Evolutionary conservation across 176 grass and related monocot species (phyloP).

Genomic region (Juncus inflexus): DNA sequence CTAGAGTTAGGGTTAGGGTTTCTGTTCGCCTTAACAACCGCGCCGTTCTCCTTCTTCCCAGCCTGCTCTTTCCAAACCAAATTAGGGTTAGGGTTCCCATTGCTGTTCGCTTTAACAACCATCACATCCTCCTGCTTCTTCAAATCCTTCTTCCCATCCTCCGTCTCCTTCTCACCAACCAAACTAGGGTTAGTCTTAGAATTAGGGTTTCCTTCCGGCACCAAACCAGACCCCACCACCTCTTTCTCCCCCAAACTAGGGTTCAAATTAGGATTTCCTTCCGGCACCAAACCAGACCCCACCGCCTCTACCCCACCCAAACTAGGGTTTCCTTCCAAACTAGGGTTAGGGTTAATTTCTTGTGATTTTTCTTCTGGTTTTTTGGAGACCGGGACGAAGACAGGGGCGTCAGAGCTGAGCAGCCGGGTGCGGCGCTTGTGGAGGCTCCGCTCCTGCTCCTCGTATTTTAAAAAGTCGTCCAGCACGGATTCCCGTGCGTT

Average conservation of each 20-base stretch:
- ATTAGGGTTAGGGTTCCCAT: slow-evolving; percentile 14
- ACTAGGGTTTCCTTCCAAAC: neutral
- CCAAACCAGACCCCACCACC: neutral
- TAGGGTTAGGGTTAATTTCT: slow-evolving; percentile 1
- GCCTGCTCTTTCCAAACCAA: neutral
- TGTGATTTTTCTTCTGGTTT: slow-evolving; percentile 14
- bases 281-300: neutral
- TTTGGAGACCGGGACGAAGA: slow-evolving; percentile 50
- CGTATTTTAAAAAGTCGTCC: slow-evolving; percentile 76
- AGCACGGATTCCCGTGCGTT: slow-evolving; percentile 47
- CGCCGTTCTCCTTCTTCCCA: slow-evolving; percentile 2
- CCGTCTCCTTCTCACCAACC: too few species aligned
- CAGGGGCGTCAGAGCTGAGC: slow-evolving; percentile 53
- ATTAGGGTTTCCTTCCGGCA: too few species aligned
- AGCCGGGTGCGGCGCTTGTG: slow-evolving; percentile 44
- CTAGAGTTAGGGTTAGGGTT: neutral
- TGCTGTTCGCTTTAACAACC: slow-evolving; percentile 2
- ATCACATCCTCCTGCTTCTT: slow-evolving; percentile 1
- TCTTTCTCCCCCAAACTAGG: too few species aligned
- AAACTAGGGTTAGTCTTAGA: too few species aligned
- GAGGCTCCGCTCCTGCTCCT: slow-evolving; percentile 46
- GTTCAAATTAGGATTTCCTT: too few species aligned
- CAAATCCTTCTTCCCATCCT: neutral
- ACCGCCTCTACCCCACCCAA: neutral
- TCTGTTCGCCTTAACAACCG: slow-evolving; percentile 4